Base-by-base conservation (phyloP, 306 rosid species). In the Quercus variabilis region DNA sequence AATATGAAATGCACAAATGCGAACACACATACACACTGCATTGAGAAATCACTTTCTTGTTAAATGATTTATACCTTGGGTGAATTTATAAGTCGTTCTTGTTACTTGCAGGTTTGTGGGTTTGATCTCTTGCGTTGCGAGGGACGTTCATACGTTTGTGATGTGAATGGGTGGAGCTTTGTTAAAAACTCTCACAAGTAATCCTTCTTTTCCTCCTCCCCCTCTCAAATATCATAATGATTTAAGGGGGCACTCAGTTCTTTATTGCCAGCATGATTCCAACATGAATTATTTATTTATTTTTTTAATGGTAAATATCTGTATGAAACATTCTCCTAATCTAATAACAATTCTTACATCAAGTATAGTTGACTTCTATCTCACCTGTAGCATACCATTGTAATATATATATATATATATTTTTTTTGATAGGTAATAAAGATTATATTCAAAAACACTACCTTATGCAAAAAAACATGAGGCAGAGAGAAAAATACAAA, bases 131-230 rank as follows among this genome's bases (percentile, higher is more conserved):
- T 95, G 85, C 92, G 99, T 75, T 88, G 97, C 73, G 96, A 93
- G 80, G 99, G 99, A 33, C 89, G 94, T 75, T 95, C 99, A 21
- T 95, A 95, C 68, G 99, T 95, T 83, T 95, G 98, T 88, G 99
- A 95, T 72, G 99, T 95, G 81, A 95, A 95, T 83, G 99, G 99
- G 71, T 95, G 99, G 99, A 95, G 99, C 85, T 95, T 95, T 70
- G 99, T 95, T 64, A 95, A 95, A 78, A 95, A 95, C 76, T 95
- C 99, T 38, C 84, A 95, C 96, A 95, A 95, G 99, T 95, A 91
- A 87, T 71, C 41, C 62, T 35, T 19, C 7, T 31, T 67, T 46
- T 19, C 12, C 46, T 19, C n/a, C 19, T 71, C 31, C 76, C 67
- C 74, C 59, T 26, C 77, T 49, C 55, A 71, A 55, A 26, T 76